A percentile compares a stretch with the other conserved stretches of the same genome.
These are phyloP conservation scores for Saccharum spontaneum DNA, from an alignment of 176 grass and related monocot species.

Conservation along the genomic window DNA sequence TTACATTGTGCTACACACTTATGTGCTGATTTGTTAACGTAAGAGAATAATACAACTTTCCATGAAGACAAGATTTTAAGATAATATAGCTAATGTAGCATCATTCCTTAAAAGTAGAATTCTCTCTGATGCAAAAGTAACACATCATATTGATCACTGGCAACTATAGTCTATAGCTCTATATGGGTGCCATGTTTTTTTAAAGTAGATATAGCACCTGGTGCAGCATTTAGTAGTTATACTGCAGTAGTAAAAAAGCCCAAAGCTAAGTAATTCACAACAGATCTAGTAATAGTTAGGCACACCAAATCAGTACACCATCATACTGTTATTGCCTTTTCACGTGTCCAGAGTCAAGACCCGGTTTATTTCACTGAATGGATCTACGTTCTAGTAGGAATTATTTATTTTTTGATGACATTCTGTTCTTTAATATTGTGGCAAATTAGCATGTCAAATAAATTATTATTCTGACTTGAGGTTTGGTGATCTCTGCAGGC, in stretches of 20 bases:
- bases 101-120: not conserved
- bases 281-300: not conserved
- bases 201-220: not conserved
- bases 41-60: not conserved
- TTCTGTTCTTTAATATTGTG: not conserved
- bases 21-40: not conserved
- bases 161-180: not conserved
- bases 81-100: not conserved
- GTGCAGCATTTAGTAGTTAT: not conserved
- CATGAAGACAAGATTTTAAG: not conserved
- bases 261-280: not conserved
- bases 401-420: not conserved
- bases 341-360: not conserved
- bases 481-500: constrained; percentile 33
- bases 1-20: not conserved
- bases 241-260: not conserved
- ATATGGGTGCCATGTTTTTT: not conserved
- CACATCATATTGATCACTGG: not conserved
- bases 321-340: not conserved
- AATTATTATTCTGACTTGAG: constrained; percentile 12
- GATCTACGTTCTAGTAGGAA: not conserved
- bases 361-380: not conserved
- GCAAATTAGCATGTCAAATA: not conserved
- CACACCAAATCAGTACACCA: not conserved
- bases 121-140: not conserved